These are phyloP conservation scores for Mycena citricolor DNA, from an alignment of 1,284 basidiomycete species.

Conservation along the genomic window DNA sequence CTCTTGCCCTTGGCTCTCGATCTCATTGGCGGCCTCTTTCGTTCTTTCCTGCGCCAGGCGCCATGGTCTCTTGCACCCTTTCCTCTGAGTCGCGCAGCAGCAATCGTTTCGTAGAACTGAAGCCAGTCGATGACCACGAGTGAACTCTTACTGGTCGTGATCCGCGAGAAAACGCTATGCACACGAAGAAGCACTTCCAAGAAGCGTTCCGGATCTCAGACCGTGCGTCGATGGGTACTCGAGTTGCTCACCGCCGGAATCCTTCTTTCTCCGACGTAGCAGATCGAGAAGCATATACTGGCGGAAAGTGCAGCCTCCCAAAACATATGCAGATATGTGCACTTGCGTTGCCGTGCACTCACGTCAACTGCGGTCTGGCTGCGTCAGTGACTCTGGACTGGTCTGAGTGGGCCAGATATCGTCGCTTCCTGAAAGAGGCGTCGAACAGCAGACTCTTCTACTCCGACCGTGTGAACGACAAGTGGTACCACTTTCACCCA, in stretches of 20 bases:
- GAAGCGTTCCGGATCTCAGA: conserved; percentile 20
- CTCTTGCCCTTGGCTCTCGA: too few species aligned
- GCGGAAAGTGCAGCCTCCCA: conserved; percentile 12
- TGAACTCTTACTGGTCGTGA: too few species aligned
- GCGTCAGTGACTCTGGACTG: conserved; percentile 20
- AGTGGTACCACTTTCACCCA: conserved; percentile 23
- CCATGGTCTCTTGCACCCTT: too few species aligned
- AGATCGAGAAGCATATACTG: conserved; percentile 16
- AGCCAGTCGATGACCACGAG: too few species aligned
- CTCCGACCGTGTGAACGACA: neutral
- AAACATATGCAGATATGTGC: conserved; percentile 22
- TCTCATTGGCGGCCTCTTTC: too few species aligned
- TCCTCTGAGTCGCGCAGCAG: too few species aligned
- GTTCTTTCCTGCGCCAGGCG: too few species aligned
- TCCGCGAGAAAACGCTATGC: conserved; percentile 15
- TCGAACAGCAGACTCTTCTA: conserved; percentile 1
- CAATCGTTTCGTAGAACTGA: too few species aligned
- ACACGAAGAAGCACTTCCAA: conserved; percentile 13
- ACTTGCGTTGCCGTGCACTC: conserved; percentile 21
- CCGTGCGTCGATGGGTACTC: too few species aligned
- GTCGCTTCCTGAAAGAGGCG: conserved; percentile 14
- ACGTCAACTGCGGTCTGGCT: conserved; percentile 20
- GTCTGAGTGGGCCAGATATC: conserved; percentile 23
- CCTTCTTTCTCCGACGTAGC: conserved; percentile 20
- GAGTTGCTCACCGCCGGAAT: too few species aligned